Evolutionary conservation across 2,329 filamentous ascomycete genomes (phyloP).

Genomic region (Aureobasidium sp.): DNA sequence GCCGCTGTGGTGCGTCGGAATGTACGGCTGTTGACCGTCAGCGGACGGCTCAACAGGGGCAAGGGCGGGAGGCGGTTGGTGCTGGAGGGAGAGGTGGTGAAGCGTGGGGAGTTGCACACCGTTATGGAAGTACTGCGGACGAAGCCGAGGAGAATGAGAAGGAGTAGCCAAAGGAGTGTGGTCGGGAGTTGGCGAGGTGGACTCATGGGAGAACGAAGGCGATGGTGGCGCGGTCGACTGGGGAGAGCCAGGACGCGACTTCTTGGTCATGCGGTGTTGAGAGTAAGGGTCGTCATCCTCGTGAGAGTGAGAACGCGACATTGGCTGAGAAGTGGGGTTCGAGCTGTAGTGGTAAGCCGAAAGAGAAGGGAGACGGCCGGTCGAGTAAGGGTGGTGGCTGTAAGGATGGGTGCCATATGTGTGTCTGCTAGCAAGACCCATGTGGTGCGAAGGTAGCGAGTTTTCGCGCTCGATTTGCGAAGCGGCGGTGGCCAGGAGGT

Average conservation of each 20-base stretch:
- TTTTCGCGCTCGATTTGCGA: conserved; percentile 58
- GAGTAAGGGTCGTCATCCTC: conserved; percentile 74
- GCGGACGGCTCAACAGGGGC: conserved; percentile 62
- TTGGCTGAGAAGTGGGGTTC: conserved; percentile 54
- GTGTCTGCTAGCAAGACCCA: conserved; percentile 22
- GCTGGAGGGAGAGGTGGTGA: conserved; percentile 59
- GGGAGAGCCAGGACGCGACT: conserved; percentile 85
- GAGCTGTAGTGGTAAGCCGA: conserved; percentile 61
- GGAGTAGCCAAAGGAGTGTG: conserved; percentile 98
- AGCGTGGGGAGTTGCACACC: conserved; percentile 81
- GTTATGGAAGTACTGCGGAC: conserved; percentile 58
- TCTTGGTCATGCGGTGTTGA: conserved; percentile 64
- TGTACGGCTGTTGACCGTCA: conserved; percentile 50
- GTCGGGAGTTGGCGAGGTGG: conserved; percentile 87
- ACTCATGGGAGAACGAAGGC: conserved; percentile 93
- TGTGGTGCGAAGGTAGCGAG: conserved; percentile 35
- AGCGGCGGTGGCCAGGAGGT: conserved; percentile 60
- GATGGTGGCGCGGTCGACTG: conserved; percentile 94
- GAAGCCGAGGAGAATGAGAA: conserved; percentile 84
- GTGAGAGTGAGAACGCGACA: conserved; percentile 81
- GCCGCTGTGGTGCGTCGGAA: conserved; percentile 51
- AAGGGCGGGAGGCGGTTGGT: conserved; percentile 49
- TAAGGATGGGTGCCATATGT: conserved; percentile 29
- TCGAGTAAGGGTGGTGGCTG: conserved; percentile 38
- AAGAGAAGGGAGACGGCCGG: conserved; percentile 62